phyloP scores from a whole-genome alignment of 108 stramenopile species.

The Fragilariopsis cylindrus region DNA sequence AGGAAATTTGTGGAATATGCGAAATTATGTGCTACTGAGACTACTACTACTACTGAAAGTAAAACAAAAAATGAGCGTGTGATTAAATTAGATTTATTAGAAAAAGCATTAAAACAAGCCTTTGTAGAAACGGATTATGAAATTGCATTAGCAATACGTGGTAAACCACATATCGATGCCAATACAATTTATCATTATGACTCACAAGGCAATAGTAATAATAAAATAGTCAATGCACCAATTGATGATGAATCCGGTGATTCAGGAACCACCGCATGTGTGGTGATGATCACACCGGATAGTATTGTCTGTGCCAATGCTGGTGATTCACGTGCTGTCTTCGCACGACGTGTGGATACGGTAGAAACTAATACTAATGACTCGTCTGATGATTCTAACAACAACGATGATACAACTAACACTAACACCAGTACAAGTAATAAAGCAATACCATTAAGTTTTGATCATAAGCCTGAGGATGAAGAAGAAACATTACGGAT shows the following conservation, averaged over 20 bases:
- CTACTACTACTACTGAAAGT: conserved; percentile 13
- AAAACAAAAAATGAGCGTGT: background rate
- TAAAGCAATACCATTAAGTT: conserved; percentile 82
- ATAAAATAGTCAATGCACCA: background rate
- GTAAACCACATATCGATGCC: conserved; percentile 22
- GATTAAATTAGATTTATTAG: conserved; percentile 20
- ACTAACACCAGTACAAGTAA: conserved; percentile 64
- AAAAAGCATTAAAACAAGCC: conserved; percentile 59
- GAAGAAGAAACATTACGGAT: conserved; percentile 71
- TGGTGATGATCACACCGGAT: conserved; percentile 82
- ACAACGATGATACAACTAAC: background rate
- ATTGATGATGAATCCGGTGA: conserved; percentile 19
- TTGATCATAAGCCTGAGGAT: conserved; percentile 95
- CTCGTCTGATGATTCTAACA: background rate
- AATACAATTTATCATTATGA: conserved; percentile 18
- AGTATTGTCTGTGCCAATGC: conserved; percentile 94
- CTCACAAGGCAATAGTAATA: background rate
- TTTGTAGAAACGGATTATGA: conserved; percentile 84
- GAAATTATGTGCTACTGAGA: conserved; percentile 28
- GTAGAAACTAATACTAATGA: background rate
- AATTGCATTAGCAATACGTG: conserved; percentile 32
- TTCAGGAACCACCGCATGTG: conserved; percentile 87
- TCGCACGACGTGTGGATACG: conserved; percentile 4
- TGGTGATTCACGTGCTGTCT: conserved; percentile 89
- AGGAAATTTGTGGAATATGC: conserved; percentile 59